A percentile compares a stretch with the other conserved stretches of the same genome.
Evolutionary conservation across 2,329 filamentous ascomycete genomes (phyloP).

Genomic region (Sclerotinia minor): DNA sequence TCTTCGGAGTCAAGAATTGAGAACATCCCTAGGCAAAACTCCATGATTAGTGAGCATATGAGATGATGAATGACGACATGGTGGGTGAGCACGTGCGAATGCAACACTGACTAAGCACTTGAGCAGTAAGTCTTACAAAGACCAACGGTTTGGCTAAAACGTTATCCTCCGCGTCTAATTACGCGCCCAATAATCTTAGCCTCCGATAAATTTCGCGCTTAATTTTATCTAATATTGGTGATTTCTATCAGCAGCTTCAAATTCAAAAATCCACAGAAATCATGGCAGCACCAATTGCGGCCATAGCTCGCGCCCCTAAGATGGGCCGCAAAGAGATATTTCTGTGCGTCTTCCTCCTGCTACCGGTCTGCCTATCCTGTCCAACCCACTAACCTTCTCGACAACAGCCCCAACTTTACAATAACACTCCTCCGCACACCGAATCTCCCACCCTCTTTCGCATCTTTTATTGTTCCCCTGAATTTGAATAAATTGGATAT

Average conservation of each 20-base stretch:
- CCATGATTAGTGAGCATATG: no score
- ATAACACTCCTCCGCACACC: constrained; percentile 76
- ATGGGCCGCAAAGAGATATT: constrained; percentile 57
- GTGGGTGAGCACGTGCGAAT: not conserved
- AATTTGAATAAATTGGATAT: constrained; percentile 95
- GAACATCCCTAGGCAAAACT: no score
- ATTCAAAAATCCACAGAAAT: not conserved
- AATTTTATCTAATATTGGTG: constrained; percentile 7
- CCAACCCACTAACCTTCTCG: constrained; percentile 16
- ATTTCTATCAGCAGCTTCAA: constrained; percentile 23
- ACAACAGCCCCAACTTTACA: constrained; percentile 72
- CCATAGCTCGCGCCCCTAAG: constrained; percentile 36
- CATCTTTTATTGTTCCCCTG: constrained; percentile 87
- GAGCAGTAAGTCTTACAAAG: not conserved
- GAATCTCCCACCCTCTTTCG: constrained; percentile 73
- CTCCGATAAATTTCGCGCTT: constrained; percentile 16
- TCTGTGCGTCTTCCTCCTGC: constrained; percentile 47
- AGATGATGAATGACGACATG: not conserved
- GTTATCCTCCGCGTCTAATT: not conserved
- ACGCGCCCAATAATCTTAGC: not conserved
- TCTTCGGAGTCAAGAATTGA: not conserved
- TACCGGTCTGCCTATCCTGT: not conserved
- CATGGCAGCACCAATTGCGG: constrained; percentile 31
- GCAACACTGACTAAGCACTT: not conserved
- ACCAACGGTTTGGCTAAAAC: not conserved